Evolutionary conservation across 1,284 basidiomycete genomes (phyloP).

Genomic region (Pseudozyma sp.): DNA sequence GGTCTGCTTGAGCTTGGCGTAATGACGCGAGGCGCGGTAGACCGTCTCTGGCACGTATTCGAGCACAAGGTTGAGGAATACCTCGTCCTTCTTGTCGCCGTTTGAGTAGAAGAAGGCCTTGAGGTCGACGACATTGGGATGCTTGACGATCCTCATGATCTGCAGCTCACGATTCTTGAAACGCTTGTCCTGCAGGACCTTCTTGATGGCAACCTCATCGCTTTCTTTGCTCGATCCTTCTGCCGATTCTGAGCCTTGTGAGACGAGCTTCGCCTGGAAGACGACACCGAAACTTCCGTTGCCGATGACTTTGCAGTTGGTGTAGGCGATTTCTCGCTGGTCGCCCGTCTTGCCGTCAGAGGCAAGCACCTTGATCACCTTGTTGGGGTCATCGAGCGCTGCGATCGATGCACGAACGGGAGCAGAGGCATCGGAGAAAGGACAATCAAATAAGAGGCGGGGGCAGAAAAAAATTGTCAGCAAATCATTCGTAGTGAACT

Average conservation of each 20-base stretch:
- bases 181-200: slow-evolving; percentile 98
- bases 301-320: slow-evolving; percentile 96
- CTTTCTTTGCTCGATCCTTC: slow-evolving; percentile 52
- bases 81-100: slow-evolving; percentile 99
- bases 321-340: slow-evolving; percentile 89
- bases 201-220: slow-evolving; percentile 95
- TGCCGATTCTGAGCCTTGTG: slow-evolving; percentile 35
- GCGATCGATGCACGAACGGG: background rate
- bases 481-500: background rate
- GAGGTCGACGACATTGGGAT: slow-evolving; percentile 98
- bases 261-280: slow-evolving; percentile 79
- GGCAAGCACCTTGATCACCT: slow-evolving; percentile 92
- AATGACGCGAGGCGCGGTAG: slow-evolving; percentile 97
- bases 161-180: slow-evolving; percentile 99
- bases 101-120: slow-evolving; percentile 99
- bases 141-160: slow-evolving; percentile 97
- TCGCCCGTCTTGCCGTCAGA: slow-evolving; percentile 93
- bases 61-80: slow-evolving; percentile 98
- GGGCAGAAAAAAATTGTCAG: slow-evolving; percentile 2
- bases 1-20: slow-evolving; percentile 98
- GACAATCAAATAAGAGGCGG: background rate
- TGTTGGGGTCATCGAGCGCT: slow-evolving; percentile 85
- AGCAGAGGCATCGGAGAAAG: background rate
- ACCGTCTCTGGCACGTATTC: slow-evolving; percentile 99
- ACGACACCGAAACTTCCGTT: slow-evolving; percentile 99